These are phyloP conservation scores for Mycena galopus DNA, from an alignment of 768 basidiomycete genomes.

Conservation along the genomic window DNA sequence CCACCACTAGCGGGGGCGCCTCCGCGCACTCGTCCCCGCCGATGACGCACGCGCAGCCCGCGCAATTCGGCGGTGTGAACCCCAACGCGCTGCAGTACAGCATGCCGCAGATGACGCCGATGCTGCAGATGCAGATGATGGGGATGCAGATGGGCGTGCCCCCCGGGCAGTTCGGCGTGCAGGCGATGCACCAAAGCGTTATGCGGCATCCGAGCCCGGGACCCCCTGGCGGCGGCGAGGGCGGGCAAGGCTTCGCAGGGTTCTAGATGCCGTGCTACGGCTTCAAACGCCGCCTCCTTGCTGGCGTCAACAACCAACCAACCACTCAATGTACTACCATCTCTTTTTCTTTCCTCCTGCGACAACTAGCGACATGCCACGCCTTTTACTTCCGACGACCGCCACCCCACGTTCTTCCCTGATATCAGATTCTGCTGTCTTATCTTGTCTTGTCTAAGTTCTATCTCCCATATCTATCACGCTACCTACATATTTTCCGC, in stretches of 20 bases:
- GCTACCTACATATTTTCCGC: not conserved
- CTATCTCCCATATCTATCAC: constrained; percentile 11
- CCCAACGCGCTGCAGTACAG: constrained; percentile 69
- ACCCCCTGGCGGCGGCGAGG: constrained; percentile 52
- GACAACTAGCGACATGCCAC: not conserved
- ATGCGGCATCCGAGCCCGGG: constrained; percentile 86
- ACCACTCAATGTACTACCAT: constrained; percentile 25
- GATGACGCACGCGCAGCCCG: constrained; percentile 54
- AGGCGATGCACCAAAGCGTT: constrained; percentile 88
- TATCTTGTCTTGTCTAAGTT: not conserved
- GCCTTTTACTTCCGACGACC: constrained; percentile 11
- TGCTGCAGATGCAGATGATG: constrained; percentile 76
- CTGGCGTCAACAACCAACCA: not conserved
- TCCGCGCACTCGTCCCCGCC: constrained; percentile 56
- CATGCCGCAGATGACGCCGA: constrained; percentile 70
- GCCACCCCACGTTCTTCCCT: not conserved
- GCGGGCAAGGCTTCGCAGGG: constrained; percentile 59
- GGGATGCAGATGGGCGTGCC: constrained; percentile 52
- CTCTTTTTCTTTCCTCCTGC: not conserved
- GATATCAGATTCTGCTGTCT: not conserved
- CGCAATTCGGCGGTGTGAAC: constrained; percentile 59
- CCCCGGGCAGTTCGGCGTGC: constrained; percentile 67
- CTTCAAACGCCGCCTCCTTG: constrained; percentile 13
- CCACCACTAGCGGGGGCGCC: constrained; percentile 50
- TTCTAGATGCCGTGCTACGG: constrained; percentile 35